Evolutionary conservation across 2,329 filamentous ascomycete species (phyloP).

Genomic region (Diaporthe batatas): DNA sequence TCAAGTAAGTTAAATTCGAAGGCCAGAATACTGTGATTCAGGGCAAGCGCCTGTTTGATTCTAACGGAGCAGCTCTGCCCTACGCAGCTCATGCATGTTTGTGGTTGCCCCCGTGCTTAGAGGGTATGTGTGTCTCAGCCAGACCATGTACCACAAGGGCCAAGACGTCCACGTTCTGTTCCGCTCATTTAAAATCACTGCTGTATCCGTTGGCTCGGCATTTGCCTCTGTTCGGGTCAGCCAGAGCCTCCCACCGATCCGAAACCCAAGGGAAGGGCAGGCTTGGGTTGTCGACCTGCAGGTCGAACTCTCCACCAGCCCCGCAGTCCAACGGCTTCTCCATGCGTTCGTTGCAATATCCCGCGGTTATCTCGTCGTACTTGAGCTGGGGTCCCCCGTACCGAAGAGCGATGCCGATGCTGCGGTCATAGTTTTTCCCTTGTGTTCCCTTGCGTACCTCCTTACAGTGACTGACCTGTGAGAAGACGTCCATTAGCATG

Average conservation of each 20-base stretch:
- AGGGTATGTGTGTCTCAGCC: no score
- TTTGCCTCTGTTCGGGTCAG: not conserved
- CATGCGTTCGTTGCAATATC: slow-evolving; percentile 1
- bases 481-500: not conserved
- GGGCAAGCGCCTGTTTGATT: no score
- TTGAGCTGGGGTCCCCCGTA: not conserved
- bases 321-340: not conserved
- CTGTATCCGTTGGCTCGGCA: not conserved
- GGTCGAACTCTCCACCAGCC: slow-evolving; percentile 5
- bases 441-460: not conserved
- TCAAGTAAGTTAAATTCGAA: no score
- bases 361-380: not conserved
- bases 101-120: no score
- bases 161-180: no score
- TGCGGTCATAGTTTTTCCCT: not conserved
- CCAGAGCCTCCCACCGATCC: not conserved
- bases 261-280: not conserved
- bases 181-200: not conserved
- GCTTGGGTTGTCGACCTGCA: not conserved
- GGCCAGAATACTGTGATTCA: no score
- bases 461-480: not conserved
- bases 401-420: slow-evolving; percentile 9
- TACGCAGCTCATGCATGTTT: no score
- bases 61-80: not conserved
- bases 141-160: not conserved